These are phyloP conservation scores for Psilocybe tampanensis DNA, from an alignment of 768 basidiomycete species.

Conservation along the genomic window DNA sequence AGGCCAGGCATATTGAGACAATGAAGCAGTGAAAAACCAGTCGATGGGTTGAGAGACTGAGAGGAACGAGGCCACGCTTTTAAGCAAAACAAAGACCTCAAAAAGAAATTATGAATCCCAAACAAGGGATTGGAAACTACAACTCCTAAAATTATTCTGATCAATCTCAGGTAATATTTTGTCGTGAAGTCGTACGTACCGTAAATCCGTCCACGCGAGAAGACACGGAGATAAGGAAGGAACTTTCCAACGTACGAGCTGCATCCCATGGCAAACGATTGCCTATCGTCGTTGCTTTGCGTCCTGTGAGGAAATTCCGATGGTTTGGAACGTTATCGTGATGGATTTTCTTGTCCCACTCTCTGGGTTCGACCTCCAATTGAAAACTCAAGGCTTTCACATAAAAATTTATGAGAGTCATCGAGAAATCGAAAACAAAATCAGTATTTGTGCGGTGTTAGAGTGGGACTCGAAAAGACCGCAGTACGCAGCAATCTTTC, in stretches of 20 bases:
- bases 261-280: not conserved
- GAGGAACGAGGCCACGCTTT: not conserved
- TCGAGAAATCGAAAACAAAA: not conserved
- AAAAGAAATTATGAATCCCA: not conserved
- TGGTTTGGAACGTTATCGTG: too few relatives aligned
- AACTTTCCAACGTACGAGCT: not conserved
- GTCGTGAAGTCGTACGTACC: not conserved
- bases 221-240: not conserved
- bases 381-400: too few relatives aligned
- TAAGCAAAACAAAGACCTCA: not conserved
- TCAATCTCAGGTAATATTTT: not conserved
- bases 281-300: too few relatives aligned
- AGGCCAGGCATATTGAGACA: slow-evolving; percentile 24
- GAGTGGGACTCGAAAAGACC: slow-evolving; percentile 16
- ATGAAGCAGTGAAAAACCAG: slow-evolving; percentile 1
- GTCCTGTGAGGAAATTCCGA: too few relatives aligned
- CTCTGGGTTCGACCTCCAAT: too few relatives aligned
- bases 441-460: slow-evolving; percentile 15
- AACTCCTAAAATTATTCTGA: not conserved
- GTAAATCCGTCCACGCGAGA: not conserved
- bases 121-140: not conserved
- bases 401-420: not conserved
- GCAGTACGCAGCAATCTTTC: slow-evolving; percentile 17
- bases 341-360: too few relatives aligned
- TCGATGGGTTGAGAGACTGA: not conserved